Evolutionary conservation across 2,329 filamentous ascomycete species (phyloP).

Genomic region (Aspergillus ruber): DNA sequence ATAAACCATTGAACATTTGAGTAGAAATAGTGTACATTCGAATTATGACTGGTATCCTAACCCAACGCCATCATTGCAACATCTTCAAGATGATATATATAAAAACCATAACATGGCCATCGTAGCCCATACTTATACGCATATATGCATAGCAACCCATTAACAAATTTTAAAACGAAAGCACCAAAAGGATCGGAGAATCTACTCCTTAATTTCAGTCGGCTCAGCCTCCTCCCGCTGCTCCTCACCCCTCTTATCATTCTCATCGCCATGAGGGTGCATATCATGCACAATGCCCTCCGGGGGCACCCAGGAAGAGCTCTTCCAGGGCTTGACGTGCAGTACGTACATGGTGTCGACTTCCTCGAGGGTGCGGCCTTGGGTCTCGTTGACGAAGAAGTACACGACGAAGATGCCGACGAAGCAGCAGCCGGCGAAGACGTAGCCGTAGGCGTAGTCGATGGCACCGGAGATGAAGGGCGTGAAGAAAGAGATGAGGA

Average conservation of each 20-base stretch:
- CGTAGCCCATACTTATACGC: no score
- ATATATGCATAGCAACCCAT: no score
- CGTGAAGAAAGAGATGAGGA: slow-evolving; percentile 71
- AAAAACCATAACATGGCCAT: no score
- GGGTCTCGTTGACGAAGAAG: slow-evolving; percentile 70
- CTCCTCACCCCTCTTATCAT: background rate
- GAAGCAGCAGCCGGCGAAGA: slow-evolving; percentile 69
- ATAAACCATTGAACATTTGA: no score
- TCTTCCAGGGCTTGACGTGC: slow-evolving; percentile 58
- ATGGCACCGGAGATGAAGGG: slow-evolving; percentile 69
- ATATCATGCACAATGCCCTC: slow-evolving; percentile 24
- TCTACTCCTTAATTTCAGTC: no score
- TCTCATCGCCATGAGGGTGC: slow-evolving; percentile 11
- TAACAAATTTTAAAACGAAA: no score
- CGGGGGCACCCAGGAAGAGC: slow-evolving; percentile 43
- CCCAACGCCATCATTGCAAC: no score
- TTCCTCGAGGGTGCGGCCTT: slow-evolving; percentile 68
- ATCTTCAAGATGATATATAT: no score
- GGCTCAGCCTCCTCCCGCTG: no score
- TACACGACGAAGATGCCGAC: slow-evolving; percentile 61
- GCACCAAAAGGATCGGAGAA: no score
- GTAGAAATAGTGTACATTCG: no score
- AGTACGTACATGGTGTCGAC: slow-evolving; percentile 73
- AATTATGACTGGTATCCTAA: no score
- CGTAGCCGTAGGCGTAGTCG: slow-evolving; percentile 69